phyloP scores from a whole-genome alignment of 495 filamentous ascomycete species.

The Trichocladium uniseriatum region DNA sequence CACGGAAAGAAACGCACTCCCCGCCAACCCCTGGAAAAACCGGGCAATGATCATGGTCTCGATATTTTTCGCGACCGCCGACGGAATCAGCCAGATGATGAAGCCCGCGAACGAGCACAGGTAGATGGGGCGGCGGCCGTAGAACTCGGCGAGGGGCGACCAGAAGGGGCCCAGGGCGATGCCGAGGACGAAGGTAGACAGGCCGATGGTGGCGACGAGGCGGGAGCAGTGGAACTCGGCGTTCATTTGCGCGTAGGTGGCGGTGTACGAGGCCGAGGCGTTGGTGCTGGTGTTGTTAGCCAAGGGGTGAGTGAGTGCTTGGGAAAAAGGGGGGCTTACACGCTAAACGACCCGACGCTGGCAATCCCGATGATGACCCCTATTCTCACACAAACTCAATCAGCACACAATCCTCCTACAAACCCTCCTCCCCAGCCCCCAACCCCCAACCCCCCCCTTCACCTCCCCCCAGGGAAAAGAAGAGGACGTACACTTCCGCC shows the following conservation, averaged over 20 bases:
- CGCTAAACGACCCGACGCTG: slow-evolving; percentile 64
- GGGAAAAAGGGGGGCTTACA: slow-evolving; percentile 49
- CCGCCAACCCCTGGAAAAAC: slow-evolving; percentile 78
- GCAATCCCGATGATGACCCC: slow-evolving; percentile 68
- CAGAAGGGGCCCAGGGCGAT: slow-evolving; percentile 66
- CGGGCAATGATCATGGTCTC: slow-evolving; percentile 72
- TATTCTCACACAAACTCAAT: no score
- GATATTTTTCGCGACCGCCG: slow-evolving; percentile 76
- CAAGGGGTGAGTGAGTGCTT: no score
- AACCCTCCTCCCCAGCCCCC: no score
- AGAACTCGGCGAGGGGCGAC: slow-evolving; percentile 62
- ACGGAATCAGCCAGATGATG: slow-evolving; percentile 79
- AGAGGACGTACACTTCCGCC: slow-evolving; percentile 69
- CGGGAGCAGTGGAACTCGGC: slow-evolving; percentile 62
- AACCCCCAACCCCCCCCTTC: no score
- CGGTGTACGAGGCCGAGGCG: slow-evolving; percentile 80
- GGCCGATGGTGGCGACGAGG: slow-evolving; percentile 65
- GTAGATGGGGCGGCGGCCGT: slow-evolving; percentile 80
- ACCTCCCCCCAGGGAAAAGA: no score
- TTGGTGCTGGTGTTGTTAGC: slow-evolving; percentile 75
- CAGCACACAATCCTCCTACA: no score
- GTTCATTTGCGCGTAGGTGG: slow-evolving; percentile 74
- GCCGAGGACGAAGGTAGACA: slow-evolving; percentile 73
- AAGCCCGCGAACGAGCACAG: slow-evolving; percentile 68
- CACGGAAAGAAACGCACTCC: slow-evolving; percentile 81